Evolutionary conservation across 2,329 filamentous ascomycete genomes (phyloP).

Genomic region (Eutypella sp.): DNA sequence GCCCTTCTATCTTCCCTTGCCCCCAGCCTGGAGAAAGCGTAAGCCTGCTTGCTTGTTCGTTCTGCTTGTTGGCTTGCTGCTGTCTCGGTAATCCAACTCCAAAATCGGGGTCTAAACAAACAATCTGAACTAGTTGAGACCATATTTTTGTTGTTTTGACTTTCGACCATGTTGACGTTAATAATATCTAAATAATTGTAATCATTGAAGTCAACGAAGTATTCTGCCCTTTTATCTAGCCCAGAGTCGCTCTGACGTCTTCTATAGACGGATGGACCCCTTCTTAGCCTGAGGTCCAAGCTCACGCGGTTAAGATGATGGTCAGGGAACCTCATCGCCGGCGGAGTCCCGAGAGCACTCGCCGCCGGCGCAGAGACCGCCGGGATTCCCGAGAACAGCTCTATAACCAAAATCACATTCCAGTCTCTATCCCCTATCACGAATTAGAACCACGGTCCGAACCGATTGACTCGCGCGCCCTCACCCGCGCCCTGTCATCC

Average conservation of each 20-base stretch:
- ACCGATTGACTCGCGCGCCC: constrained; percentile 15
- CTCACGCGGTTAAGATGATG: constrained; percentile 47
- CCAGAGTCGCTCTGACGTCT: constrained; percentile 3
- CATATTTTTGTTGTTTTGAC: too few species aligned
- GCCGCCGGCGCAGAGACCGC: constrained; percentile 44
- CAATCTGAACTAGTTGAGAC: too few species aligned
- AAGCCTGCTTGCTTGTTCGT: too few species aligned
- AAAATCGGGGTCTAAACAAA: too few species aligned
- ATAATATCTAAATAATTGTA: too few species aligned
- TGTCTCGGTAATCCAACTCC: too few species aligned
- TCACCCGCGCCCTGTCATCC: constrained; percentile 27
- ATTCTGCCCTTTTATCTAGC: too few species aligned
- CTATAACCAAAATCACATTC: constrained; percentile 16
- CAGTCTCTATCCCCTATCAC: constrained; percentile 15
- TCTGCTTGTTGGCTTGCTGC: too few species aligned
- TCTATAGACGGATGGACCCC: constrained; percentile 15
- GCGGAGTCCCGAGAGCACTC: constrained; percentile 51
- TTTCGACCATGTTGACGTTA: too few species aligned
- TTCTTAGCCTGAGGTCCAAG: constrained; percentile 13
- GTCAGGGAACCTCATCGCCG: constrained; percentile 44
- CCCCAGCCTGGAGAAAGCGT: too few species aligned
- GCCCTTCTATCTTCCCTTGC: too few species aligned
- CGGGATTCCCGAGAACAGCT: constrained; percentile 37
- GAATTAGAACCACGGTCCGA: constrained; percentile 14
- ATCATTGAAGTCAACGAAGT: too few species aligned